Evolutionary conservation across 805 yeast species (phyloP), one percentile per base, ranked within the genome.

Genomic region (Kodamaea lidongshanica): DNA sequence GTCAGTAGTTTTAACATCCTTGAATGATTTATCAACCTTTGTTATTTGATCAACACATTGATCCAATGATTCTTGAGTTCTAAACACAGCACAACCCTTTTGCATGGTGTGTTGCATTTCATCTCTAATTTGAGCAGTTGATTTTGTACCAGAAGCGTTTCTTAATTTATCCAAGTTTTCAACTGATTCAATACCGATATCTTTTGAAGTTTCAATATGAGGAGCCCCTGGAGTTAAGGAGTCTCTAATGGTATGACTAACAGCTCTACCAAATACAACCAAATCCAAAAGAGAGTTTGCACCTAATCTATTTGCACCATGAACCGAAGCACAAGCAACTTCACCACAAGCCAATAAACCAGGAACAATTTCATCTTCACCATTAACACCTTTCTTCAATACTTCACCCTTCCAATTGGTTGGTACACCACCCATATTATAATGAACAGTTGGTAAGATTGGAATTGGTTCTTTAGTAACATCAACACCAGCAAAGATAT

Each of bases 371-470:
- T 72, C 76, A 59, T 92, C 98, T 52, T 89, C 77, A 48, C 98
- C 98, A 44, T 73, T 67, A 54, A 74, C 89, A 54, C 82, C 86
- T 50, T 80, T 55, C 27, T 85, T 85, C 41, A 89, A 58, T 31
- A 78, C 96, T 69, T 89, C 96, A 70, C 97, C 98, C 44, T 80
- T 83, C 82, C 86, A 92, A 62, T 81, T 85, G 45, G 98, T 92
- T 61, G 98, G 98, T 45, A 89, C 85, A 78, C 97, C 97, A 65
- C 98, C 98, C 98, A 89, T 89, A 67, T 89, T 89, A 73, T 92
- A 89, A 67, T 89, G 98, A 39, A 92, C 98, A 44, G 98, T 89
- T 50, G 98, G 98, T 48, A 92, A 65, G 50, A 89, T 88, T 50
- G 97, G 98, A 59, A 92, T 92, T 54, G 98, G 98, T 69, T 89